Conservation (phyloP, 2,329 filamentous ascomycete genomes). For the Ceratocystis cacaofunesta region DNA sequence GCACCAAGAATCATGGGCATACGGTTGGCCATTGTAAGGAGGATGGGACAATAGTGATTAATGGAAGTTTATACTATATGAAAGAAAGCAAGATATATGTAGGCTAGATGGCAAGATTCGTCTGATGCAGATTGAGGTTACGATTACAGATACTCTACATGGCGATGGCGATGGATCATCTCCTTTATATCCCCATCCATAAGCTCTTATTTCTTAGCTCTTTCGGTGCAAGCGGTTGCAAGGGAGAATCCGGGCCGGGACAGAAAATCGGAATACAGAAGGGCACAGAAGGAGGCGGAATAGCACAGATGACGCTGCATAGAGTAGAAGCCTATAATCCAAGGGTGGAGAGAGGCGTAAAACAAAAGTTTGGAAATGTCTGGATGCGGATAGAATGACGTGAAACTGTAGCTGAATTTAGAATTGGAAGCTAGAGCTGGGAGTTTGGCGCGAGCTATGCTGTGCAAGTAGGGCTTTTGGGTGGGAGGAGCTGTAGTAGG, state of each 20-base stretch:
- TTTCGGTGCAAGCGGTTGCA: not conserved
- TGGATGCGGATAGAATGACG: conserved; percentile 1
- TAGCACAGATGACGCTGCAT: too few species aligned
- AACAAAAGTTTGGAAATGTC: not conserved
- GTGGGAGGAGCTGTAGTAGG: not conserved
- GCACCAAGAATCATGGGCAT: conserved; percentile 41
- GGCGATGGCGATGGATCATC: not conserved
- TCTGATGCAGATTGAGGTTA: not conserved
- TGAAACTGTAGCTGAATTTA: not conserved
- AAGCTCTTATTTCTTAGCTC: not conserved
- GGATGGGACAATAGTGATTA: not conserved
- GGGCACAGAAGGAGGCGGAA: not conserved
- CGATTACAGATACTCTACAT: not conserved
- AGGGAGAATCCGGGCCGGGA: not conserved
- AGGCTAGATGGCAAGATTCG: not conserved
- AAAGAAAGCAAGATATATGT: not conserved
- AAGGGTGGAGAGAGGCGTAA: not conserved
- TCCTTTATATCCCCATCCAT: not conserved
- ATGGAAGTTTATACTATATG: not conserved
- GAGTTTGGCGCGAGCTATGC: not conserved
- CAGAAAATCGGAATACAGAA: not conserved
- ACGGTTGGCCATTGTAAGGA: conserved; percentile 31
- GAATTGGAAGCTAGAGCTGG: not conserved
- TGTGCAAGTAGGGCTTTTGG: not conserved
- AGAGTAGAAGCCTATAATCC: not conserved